Conservation (phyloP, 2,329 filamentous ascomycete species). For the Sporothrix pallida region DNA sequence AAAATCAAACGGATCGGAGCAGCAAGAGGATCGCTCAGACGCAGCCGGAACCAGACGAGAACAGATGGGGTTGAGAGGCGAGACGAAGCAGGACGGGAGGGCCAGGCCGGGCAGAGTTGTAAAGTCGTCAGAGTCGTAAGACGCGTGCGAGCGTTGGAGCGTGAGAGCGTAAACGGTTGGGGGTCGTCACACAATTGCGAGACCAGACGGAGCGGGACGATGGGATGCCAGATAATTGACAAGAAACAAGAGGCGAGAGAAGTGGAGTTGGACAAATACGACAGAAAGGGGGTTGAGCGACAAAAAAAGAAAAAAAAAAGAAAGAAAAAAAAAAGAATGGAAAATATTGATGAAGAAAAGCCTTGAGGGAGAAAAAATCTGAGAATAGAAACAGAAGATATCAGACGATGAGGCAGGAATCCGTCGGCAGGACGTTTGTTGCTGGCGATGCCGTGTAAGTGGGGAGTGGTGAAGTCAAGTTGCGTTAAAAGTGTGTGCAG, state of each 20-base stretch:
- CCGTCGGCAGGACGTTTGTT: slow-evolving; percentile 16
- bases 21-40: background rate
- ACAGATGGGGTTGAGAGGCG: background rate
- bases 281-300: background rate
- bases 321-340: background rate
- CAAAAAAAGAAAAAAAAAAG: background rate
- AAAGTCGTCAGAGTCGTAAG: slow-evolving; percentile 5
- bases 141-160: background rate
- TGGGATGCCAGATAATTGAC: background rate
- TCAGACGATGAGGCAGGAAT: background rate
- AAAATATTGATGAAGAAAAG: background rate
- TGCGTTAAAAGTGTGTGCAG: background rate
- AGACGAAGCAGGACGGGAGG: background rate
- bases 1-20: slow-evolving; percentile 33
- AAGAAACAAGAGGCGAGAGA: slow-evolving; percentile 6
- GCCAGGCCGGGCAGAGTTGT: slow-evolving; percentile 4
- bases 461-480: background rate
- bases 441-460: slow-evolving; percentile 2
- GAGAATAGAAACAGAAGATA: background rate
- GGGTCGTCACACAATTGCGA: slow-evolving; percentile 4
- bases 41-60: slow-evolving; percentile 4
- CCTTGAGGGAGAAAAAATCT: background rate
- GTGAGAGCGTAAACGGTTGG: background rate
- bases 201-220: background rate
- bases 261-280: background rate